Evolutionary conservation across 768 basidiomycete species (phyloP).

Genomic region (Boletus patriciae): DNA sequence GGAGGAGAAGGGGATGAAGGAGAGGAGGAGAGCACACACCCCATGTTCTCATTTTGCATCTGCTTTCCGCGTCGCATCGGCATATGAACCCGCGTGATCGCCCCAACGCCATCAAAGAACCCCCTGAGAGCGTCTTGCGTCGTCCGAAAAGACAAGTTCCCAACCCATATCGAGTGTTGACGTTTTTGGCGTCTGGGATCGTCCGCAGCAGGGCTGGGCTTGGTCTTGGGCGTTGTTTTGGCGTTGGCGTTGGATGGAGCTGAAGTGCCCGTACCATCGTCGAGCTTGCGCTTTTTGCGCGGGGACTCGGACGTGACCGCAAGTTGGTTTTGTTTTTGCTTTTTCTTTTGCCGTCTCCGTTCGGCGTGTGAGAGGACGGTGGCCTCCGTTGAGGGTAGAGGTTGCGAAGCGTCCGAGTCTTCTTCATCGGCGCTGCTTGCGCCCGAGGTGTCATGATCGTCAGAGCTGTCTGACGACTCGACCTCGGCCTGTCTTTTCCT

Average conservation of each 20-base stretch:
- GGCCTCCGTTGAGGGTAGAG: constrained; percentile 3
- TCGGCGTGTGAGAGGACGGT: constrained; percentile 76
- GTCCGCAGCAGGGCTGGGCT: not conserved
- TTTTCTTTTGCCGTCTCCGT: constrained; percentile 60
- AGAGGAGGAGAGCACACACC: constrained; percentile 48
- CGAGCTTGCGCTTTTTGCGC: constrained; percentile 50
- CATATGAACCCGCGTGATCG: constrained; percentile 82
- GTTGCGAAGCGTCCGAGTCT: constrained; percentile 5
- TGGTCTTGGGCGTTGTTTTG: not conserved
- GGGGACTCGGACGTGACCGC: constrained; percentile 8
- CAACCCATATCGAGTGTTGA: constrained; percentile 93
- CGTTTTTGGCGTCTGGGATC: constrained; percentile 44
- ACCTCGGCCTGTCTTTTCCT: constrained; percentile 26
- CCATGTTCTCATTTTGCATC: constrained; percentile 67
- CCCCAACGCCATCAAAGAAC: constrained; percentile 73
- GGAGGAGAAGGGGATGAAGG: not conserved
- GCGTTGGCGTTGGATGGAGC: not conserved
- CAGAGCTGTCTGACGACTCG: constrained; percentile 18
- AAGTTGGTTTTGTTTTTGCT: constrained; percentile 27
- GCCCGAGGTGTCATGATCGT: constrained; percentile 29
- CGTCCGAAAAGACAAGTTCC: constrained; percentile 91
- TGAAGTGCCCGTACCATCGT: constrained; percentile 11
- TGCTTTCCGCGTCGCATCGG: constrained; percentile 68
- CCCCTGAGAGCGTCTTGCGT: constrained; percentile 64
- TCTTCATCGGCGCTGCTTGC: constrained; percentile 8